Base-by-base conservation (phyloP, 176 grass and related monocot genomes). In the Luzula sylvatica region DNA sequence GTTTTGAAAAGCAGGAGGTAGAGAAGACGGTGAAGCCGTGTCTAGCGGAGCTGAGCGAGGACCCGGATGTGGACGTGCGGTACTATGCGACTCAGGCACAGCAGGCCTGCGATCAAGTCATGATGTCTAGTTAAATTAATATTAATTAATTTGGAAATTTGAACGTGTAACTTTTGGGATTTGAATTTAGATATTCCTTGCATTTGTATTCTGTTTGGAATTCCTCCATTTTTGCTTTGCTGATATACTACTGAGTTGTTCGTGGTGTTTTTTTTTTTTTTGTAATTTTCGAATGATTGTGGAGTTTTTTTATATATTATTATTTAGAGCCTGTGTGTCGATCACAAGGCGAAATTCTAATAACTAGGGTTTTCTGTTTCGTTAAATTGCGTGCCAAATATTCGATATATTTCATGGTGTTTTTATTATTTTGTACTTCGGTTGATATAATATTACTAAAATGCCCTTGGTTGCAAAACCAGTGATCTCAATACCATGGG, bases 51-150 rank as follows among this genome's bases (percentile, higher is more conserved):
- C 84, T 96, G n/a, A 86, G 73, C 5, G 90, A 96, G 80, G 90
- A 96, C 60, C 90, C 90, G 18, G 90, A 96, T 61, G 84, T 96
- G 13, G 90, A 96, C 56, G 90, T 96, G 45, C 68, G 90, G 51
- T 82, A 75, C 71, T 96, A 72, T 23, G 81, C 90, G 6, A 71
- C 69, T 30, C 77, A 96, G 62, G 90, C 90, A 22, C 84, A 88
- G 14, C 83, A 76, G 43, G 76, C 84, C 3, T 86, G 90, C 23
- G 66, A 96, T 16, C 90, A 96, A 76, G 79, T 88, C 43, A 76
- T 95, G 90, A 67, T 88, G 77, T 78, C 90, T 39, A 82, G 67
- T 73, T 95, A 78, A 75, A 60, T n/a, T n/a, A 2, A 35, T 35
- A 35, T 35, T 32, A 32, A 35, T 7, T 13, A 71, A 41, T 58